A percentile compares a stretch with the other conserved stretches of the same genome.
phyloP scores from a whole-genome alignment of 345 rosid genomes.

The Hevea brasiliensis region DNA sequence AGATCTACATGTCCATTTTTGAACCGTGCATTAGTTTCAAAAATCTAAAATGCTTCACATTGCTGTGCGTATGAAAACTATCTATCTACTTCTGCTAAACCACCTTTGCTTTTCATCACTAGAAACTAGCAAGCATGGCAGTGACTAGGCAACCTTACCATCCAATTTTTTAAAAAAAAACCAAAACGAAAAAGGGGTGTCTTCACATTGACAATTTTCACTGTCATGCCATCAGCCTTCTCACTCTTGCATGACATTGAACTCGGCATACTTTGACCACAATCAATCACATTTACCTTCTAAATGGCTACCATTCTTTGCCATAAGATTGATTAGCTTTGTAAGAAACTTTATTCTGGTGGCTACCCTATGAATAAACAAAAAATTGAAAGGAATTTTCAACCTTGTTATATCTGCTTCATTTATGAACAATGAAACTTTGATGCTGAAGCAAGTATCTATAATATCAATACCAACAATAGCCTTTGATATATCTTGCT shows the following conservation, averaged over 20 bases:
- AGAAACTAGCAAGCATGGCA: not conserved
- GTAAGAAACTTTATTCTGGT: not conserved
- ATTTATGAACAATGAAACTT: not conserved
- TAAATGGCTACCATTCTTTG: not conserved
- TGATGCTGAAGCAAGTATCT: not conserved
- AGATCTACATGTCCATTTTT: constrained; percentile 61
- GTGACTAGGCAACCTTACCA: not conserved
- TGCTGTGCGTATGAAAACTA: not conserved
- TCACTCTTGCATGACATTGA: not conserved
- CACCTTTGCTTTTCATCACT: not conserved
- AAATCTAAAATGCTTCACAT: constrained; percentile 14
- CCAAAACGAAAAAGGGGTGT: not conserved
- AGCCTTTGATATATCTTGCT: not conserved
- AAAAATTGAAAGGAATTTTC: not conserved
- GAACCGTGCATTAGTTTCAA: constrained; percentile 21
- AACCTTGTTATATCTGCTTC: not conserved
- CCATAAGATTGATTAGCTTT: not conserved
- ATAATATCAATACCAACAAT: not conserved
- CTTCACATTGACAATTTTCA: not conserved
- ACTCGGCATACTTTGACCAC: not conserved
- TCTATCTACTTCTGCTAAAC: not conserved
- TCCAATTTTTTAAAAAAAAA: too few species aligned
- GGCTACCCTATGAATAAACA: not conserved
- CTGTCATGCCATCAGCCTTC: not conserved
- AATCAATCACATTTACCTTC: not conserved